Evolutionary conservation across 164 flowering plant genomes (phyloP), one percentile per base, ranked within the genome.

Genomic region (Cinnamomum chago): DNA sequence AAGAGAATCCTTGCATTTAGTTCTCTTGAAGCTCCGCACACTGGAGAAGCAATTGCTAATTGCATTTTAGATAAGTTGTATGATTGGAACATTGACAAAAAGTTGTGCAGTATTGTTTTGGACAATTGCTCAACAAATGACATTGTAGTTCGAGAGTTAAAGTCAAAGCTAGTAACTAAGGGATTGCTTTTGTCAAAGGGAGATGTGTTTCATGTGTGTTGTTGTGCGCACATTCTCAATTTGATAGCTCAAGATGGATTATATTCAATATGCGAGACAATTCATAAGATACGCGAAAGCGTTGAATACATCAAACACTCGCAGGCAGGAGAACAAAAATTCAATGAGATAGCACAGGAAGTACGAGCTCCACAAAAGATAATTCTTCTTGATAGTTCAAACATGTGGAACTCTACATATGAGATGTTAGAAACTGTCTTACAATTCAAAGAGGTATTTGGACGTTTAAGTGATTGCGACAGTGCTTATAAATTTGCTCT

Each of bases 1-100:
- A 94, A 85, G 79, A 87, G 85, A 78, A 79, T 88, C 72, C 83
- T 94, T 70, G 87, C 86, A 72, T 91, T 92, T 74, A 73, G 86
- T 28, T 77, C 83, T 27, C 83, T 90, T 27, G 50, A 58, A 22
- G 90, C 76, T 30, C 35, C 0, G 2, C 5, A 30, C 35, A 30
- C 35, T 3, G 35, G 35, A 30, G 5, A 30, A 30, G 73, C 82
- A 74, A 88, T 88, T 70, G 78, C 89, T 3, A 91, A 92, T 62
- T 84, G 80, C 52, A 80, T 92, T 47, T 77, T 83, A 11, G 81
- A 81, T 60, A 85, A 89, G 72, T 72, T 92, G 50, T 83, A 80
- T 30, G 35, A 30, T 30, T 30, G 35, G 35, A 30, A 30, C 35
- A 30, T 30, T 30, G 35, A 30, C 35, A 79, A 91, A 86, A 92